A percentile compares a stretch with the other conserved stretches of the same genome.
These are phyloP conservation scores for Haemoproteus tartakovskyi DNA, from an alignment of 169 alveolate genomes.

Conservation along the genomic window DNA sequence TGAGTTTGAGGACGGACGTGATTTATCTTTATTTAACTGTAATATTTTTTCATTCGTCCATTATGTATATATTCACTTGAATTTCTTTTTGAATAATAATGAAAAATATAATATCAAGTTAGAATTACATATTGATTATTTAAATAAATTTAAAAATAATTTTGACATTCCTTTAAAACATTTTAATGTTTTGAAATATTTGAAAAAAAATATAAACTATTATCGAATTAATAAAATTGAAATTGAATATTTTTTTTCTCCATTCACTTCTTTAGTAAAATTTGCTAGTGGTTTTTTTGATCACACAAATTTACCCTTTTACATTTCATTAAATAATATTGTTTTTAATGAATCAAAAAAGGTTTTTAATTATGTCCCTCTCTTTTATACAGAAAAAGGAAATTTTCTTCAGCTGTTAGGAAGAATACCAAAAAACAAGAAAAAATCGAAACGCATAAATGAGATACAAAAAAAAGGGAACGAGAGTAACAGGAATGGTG, in stretches of 20 bases:
- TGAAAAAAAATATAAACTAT: constrained; percentile 18
- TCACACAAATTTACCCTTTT: constrained; percentile 17
- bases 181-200: constrained; percentile 18
- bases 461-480: neutral
- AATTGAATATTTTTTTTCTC: constrained; percentile 17
- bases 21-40: no score
- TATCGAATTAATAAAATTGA: constrained; percentile 53
- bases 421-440: neutral
- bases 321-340: constrained; percentile 7
- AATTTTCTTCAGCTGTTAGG: constrained; percentile 10
- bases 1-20: no score
- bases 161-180: neutral
- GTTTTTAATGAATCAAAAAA: constrained; percentile 20
- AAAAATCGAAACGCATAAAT: no score
- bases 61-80: neutral
- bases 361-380: constrained; percentile 39
- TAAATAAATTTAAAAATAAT: neutral
- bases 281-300: neutral
- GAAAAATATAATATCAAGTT: constrained; percentile 6
- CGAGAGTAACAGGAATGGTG: neutral
- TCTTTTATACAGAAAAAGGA: constrained; percentile 5
- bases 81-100: constrained; percentile 19
- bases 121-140: constrained; percentile 13
- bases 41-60: no score
- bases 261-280: neutral